Evolutionary conservation across 1,139 yeast genomes (phyloP).

Genomic region (Yamadazyma conglobata): DNA sequence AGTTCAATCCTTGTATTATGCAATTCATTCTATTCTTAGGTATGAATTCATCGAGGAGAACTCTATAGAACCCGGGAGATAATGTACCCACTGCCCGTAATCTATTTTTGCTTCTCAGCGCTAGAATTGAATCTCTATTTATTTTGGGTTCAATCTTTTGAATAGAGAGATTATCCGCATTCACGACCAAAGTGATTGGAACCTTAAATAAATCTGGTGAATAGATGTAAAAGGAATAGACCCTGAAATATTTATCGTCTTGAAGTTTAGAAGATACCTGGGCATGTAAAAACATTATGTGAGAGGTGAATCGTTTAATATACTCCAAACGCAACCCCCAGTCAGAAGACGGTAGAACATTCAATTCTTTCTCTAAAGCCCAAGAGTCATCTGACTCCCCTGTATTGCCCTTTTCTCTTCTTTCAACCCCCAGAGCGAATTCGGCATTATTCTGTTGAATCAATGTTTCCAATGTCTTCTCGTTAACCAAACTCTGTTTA

Average conservation of each 20-base stretch:
- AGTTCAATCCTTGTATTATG: conserved; percentile 30
- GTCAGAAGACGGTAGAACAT: conserved; percentile 36
- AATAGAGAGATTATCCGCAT: conserved; percentile 18
- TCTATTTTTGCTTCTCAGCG: conserved; percentile 1
- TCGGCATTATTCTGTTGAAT: conserved; percentile 23
- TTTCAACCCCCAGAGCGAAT: conserved; percentile 10
- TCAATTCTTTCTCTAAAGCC: conserved; percentile 21
- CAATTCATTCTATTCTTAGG: conserved; percentile 26
- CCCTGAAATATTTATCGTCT: conserved; percentile 14
- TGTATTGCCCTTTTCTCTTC: conserved; percentile 5
- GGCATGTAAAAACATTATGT: conserved; percentile 7
- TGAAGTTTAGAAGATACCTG: conserved; percentile 3
- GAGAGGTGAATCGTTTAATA: conserved; percentile 21
- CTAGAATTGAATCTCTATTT: no score
- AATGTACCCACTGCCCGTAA: conserved; percentile 13
- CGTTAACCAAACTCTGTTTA: conserved; percentile 14
- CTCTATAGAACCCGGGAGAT: conserved; percentile 21
- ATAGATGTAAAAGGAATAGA: conserved; percentile 20
- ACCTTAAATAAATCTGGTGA: conserved; percentile 25
- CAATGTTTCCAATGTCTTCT: conserved; percentile 19
- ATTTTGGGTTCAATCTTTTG: conserved; percentile 13
- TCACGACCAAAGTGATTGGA: conserved; percentile 18
- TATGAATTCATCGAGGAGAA: conserved; percentile 21
- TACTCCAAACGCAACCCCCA: conserved; percentile 30
- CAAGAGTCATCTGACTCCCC: conserved; percentile 20